Evolutionary conservation across 2,329 filamentous ascomycete species (phyloP).

Genomic region (Colletotrichum sp.): DNA sequence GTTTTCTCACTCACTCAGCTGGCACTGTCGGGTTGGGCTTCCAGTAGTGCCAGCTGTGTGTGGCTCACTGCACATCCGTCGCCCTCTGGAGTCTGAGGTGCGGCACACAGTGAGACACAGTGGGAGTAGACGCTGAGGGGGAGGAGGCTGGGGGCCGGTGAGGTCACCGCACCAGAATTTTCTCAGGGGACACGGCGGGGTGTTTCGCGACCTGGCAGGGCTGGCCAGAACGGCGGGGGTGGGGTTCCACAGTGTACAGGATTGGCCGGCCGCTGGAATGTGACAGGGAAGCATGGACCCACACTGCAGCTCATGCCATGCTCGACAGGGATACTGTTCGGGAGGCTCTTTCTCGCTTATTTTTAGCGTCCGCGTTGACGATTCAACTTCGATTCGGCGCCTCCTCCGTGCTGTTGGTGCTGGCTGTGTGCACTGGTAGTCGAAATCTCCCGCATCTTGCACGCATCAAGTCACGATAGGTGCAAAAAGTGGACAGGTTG

Average conservation of each 20-base stretch:
- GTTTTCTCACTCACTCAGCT: neutral
- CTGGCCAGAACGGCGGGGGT: conserved; percentile 21
- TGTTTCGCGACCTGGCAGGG: conserved; percentile 17
- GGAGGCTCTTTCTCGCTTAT: conserved; percentile 27
- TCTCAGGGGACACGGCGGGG: conserved; percentile 15
- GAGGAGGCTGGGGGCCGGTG: neutral
- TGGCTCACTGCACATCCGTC: neutral
- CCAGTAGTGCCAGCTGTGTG: neutral
- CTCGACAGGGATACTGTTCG: conserved; percentile 21
- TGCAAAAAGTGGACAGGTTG: neutral
- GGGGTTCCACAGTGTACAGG: neutral
- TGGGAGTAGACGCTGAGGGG: neutral
- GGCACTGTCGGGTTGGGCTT: neutral
- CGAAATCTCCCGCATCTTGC: neutral
- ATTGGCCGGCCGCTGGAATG: neutral
- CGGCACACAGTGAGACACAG: neutral
- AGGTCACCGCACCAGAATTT: conserved; percentile 10
- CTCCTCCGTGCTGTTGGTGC: conserved; percentile 29
- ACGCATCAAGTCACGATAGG: neutral
- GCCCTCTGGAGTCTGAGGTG: neutral
- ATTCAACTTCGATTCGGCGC: conserved; percentile 13
- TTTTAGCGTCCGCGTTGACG: conserved; percentile 23
- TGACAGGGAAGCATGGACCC: conserved; percentile 15
- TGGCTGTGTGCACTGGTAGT: neutral
- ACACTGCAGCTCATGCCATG: conserved; percentile 20